Percentiles rank a stretch among this genome's conserved stretches.
Conservation (phyloP, 164 flowering plant genomes). For the Warburgia ugandensis region DNA sequence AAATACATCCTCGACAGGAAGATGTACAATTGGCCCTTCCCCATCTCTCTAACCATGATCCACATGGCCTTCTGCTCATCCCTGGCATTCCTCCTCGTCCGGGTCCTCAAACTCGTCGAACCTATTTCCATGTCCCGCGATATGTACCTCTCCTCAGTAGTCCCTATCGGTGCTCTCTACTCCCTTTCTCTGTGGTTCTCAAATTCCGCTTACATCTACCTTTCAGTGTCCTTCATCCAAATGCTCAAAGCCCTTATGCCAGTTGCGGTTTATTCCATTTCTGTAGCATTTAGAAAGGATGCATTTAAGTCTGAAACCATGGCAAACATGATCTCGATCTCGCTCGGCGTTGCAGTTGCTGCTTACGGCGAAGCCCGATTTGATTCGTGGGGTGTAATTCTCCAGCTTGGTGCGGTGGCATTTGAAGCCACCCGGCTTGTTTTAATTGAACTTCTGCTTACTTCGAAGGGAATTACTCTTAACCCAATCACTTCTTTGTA, state of each 20-base stretch:
- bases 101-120: slow-evolving; percentile 32
- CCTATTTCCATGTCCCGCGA: slow-evolving; percentile 33
- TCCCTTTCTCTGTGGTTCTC: slow-evolving; percentile 38
- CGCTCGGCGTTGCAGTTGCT: slow-evolving; percentile 39
- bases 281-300: slow-evolving; percentile 26
- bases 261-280: slow-evolving; percentile 42
- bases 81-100: slow-evolving; percentile 32
- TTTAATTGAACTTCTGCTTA: slow-evolving; percentile 36
- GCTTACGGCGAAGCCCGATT: slow-evolving; percentile 46
- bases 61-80: slow-evolving; percentile 42
- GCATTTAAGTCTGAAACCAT: slow-evolving; percentile 21
- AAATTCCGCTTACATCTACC: slow-evolving; percentile 40
- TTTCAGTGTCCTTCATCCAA: slow-evolving; percentile 43
- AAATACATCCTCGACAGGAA: slow-evolving; percentile 49
- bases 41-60: slow-evolving; percentile 41
- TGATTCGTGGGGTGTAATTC: slow-evolving; percentile 30
- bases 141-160: slow-evolving; percentile 31
- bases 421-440: slow-evolving; percentile 44
- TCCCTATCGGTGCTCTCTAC: slow-evolving; percentile 43
- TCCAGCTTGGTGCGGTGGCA: slow-evolving; percentile 36
- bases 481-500: slow-evolving; percentile 40
- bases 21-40: slow-evolving; percentile 45
- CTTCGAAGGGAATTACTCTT: slow-evolving; percentile 30
- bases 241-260: slow-evolving; percentile 52
- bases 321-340: slow-evolving; percentile 37